These are phyloP conservation scores for Austroboletus novae-zelandiae DNA, from an alignment of 1,284 basidiomycete species.

Conservation along the genomic window DNA sequence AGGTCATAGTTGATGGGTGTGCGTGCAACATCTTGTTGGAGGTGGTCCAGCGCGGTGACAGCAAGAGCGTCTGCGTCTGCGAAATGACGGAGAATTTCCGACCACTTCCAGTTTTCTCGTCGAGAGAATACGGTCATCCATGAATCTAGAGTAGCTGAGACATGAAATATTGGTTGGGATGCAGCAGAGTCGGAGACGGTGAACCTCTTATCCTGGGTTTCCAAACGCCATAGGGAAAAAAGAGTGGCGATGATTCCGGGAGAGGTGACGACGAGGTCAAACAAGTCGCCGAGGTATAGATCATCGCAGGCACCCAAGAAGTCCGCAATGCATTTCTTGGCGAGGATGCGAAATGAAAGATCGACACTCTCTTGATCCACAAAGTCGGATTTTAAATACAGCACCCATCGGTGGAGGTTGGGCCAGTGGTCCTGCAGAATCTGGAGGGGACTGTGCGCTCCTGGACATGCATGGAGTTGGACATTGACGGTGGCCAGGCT, in stretches of 20 bases:
- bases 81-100: conserved; percentile 26
- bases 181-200: conserved; percentile 1
- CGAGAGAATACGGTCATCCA: conserved; percentile 30
- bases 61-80: conserved; percentile 18
- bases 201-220: conserved; percentile 21
- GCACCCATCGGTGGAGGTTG: conserved; percentile 22
- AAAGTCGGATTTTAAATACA: conserved; percentile 27
- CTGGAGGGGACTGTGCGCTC: conserved; percentile 1
- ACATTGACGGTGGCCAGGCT: conserved; percentile 18
- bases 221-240: conserved; percentile 30
- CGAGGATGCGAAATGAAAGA: conserved; percentile 20
- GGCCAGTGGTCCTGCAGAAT: conserved; percentile 19
- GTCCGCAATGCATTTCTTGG: conserved; percentile 18
- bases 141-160: conserved; percentile 20
- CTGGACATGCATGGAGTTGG: background rate
- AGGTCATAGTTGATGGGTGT: conserved; percentile 27
- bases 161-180: conserved; percentile 2
- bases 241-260: conserved; percentile 23
- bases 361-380: conserved; percentile 23
- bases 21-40: conserved; percentile 21
- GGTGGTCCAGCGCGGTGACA: conserved; percentile 25
- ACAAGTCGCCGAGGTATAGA: conserved; percentile 14
- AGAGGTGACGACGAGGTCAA: conserved; percentile 19
- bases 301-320: conserved; percentile 26
- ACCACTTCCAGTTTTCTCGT: conserved; percentile 27